A percentile compares a stretch with the other conserved stretches of the same genome.
Conservation (phyloP, 2,329 filamentous ascomycete genomes). For the Arachnopeziza araneosa region DNA sequence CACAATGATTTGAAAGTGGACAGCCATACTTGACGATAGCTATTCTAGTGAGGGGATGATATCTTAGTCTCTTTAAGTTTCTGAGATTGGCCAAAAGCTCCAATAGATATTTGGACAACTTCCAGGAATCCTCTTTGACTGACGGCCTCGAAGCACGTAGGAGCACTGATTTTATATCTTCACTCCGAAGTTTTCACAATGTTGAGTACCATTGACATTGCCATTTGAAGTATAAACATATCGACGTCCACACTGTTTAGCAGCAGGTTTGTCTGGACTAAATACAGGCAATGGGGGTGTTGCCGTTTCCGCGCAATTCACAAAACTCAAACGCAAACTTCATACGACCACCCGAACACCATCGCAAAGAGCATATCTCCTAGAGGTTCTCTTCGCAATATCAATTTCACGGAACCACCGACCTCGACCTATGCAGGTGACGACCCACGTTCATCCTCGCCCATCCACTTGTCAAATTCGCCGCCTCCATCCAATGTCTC, state of each 20-base stretch:
- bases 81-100: no score
- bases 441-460: conserved; percentile 2
- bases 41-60: no score
- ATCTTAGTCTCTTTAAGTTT: no score
- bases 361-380: neutral
- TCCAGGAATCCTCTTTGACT: no score
- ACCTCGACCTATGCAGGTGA: neutral
- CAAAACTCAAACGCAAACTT: neutral
- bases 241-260: neutral
- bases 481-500: conserved; percentile 25
- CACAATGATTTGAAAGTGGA: no score
- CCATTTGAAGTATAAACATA: neutral
- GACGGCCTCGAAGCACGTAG: no score
- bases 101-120: no score
- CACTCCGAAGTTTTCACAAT: no score
- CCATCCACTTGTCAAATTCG: conserved; percentile 32
- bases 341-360: neutral
- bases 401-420: neutral
- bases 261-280: neutral
- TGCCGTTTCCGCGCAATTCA: neutral
- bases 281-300: conserved; percentile 3
- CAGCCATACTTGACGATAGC: no score
- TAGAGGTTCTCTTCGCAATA: neutral
- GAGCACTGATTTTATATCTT: no score
- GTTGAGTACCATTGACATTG: neutral